Conservation (phyloP, 352 stramenopile species). For the Saprolegnia parasitica region DNA sequence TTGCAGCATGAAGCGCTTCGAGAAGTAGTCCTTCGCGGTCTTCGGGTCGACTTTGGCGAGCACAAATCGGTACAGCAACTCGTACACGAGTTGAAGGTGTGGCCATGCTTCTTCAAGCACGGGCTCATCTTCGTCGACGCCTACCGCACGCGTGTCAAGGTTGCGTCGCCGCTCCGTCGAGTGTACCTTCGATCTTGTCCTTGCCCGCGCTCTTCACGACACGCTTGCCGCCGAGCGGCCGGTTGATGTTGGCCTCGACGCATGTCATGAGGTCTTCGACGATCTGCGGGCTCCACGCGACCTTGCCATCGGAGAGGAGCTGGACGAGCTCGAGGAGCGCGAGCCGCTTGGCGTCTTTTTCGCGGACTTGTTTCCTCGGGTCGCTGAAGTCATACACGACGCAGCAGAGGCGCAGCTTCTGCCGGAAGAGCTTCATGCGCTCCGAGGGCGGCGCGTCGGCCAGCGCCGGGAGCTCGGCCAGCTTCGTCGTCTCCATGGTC, state of each 20-base stretch:
- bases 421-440: constrained; percentile 56
- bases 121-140: constrained; percentile 97
- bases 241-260: constrained; percentile 85
- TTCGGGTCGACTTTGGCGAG: constrained; percentile 95
- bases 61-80: constrained; percentile 98
- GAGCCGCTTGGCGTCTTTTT: constrained; percentile 90
- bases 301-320: constrained; percentile 89
- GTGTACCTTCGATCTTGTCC: constrained; percentile 46
- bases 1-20: constrained; percentile 95
- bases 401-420: constrained; percentile 62
- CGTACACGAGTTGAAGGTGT: constrained; percentile 98
- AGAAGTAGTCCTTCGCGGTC: constrained; percentile 95
- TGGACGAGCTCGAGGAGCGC: constrained; percentile 97
- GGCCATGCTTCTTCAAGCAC: constrained; percentile 95
- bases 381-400: constrained; percentile 57
- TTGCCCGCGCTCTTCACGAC: constrained; percentile 64
- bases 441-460: constrained; percentile 51
- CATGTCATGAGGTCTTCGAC: constrained; percentile 67
- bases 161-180: neutral
- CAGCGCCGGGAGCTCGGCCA: constrained; percentile 50
- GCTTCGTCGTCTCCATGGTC: constrained; percentile 31
- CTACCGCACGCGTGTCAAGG: constrained; percentile 31
- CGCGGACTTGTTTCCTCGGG: constrained; percentile 51
- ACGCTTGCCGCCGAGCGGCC: constrained; percentile 62
- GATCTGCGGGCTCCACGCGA: constrained; percentile 45